Evolutionary conservation across 176 grass and related monocot species (phyloP), one percentile per base, ranked within the genome.

Genomic region (Cocos nucifera): DNA sequence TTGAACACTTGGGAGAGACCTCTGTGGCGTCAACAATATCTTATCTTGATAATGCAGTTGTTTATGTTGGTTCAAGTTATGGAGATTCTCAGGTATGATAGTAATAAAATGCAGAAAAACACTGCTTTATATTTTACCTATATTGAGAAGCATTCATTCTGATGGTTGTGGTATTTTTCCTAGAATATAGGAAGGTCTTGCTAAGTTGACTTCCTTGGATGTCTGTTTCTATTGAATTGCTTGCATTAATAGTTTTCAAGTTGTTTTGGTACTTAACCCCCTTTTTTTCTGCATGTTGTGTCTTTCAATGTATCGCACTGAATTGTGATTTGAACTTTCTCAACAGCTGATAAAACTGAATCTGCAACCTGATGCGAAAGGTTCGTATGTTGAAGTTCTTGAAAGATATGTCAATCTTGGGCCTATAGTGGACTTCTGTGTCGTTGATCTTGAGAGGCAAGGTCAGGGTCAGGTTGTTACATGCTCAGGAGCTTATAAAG

Each of bases 1-100:
- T 98, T 65, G 94, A 98, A 65, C 75, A 81, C 57, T 79, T 98
- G 53, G 94, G 94, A 64, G 94, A 98, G 53, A 98, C 94, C 8
- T 93, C 94, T 22, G 77, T 98, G 57, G 88, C 94, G 52, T 98
- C 88, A 27, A 89, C 84, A 51, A 93, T 98, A 73, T 89, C 94
- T 14, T 98, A 98, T 86, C 94, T 98, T 44, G 94, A 98, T 67
- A 98, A 89, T 72, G 94, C 82, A 9, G 88, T 98, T 79, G 94
- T 98, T 66, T 98, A 88, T 64, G 71, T 98, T 58, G 94, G 94
- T 77, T 98, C 94, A 73, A 83, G 82, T 70, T 98, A 89, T 89
- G 94, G 94, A 49, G 94, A 98, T 85, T 98, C 94, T 64, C 94
- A 98, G 88, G 94, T 93, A 50, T 28, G 57, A 71, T 55, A 76